A percentile compares a stretch with the other conserved stretches of the same genome.
phyloP scores from a whole-genome alignment of 2,329 filamentous ascomycete genomes.

The Botrytis byssoidea region DNA sequence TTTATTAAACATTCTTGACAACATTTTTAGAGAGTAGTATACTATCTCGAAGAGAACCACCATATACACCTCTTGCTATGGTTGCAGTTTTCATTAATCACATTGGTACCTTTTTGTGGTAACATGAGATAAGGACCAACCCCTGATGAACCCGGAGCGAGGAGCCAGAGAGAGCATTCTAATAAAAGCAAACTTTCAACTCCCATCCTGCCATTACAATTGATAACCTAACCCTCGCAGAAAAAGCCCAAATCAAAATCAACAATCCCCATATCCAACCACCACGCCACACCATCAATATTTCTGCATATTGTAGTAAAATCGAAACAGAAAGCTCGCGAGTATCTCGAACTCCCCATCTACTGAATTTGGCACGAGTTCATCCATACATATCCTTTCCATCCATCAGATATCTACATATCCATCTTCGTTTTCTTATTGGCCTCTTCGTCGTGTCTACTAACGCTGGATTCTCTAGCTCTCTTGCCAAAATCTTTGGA shows the following conservation, averaged over 20 bases:
- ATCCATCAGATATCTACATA: background rate
- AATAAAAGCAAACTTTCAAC: background rate
- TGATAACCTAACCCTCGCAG: background rate
- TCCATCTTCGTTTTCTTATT: conserved; percentile 5
- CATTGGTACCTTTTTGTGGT: background rate
- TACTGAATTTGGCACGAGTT: background rate
- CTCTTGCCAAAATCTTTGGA: background rate
- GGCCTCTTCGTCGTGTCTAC: background rate
- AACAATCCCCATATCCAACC: background rate
- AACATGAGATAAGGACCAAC: background rate
- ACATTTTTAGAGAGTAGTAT: background rate
- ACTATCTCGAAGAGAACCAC: background rate
- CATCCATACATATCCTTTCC: background rate
- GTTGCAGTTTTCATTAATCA: background rate
- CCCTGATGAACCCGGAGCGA: too few relatives aligned
- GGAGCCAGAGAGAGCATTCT: background rate
- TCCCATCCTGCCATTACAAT: background rate
- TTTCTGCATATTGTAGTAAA: background rate
- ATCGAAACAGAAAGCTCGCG: background rate
- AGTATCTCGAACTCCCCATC: background rate
- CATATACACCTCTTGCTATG: background rate
- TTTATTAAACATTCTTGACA: background rate
- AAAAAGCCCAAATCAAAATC: background rate
- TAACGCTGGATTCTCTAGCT: background rate
- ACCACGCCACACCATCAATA: background rate